Conservation (phyloP, 805 yeast species). For the Wickerhamomyces xylosicus region DNA sequence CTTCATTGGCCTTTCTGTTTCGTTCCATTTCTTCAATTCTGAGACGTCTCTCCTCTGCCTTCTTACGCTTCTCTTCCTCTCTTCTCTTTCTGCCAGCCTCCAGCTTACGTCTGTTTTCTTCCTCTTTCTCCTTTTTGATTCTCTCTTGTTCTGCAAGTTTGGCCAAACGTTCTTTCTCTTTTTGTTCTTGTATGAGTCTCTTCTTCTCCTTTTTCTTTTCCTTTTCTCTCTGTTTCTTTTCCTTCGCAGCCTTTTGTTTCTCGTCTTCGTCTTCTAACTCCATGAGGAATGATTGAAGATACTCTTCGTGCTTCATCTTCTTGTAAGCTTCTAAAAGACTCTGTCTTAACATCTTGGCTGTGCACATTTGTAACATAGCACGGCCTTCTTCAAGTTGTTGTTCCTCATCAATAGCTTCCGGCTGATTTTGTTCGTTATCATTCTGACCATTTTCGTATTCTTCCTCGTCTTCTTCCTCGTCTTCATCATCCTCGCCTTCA, state of each 20-base stretch:
- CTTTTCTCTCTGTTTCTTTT: slow-evolving; percentile 42
- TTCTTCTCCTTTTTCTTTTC: slow-evolving; percentile 69
- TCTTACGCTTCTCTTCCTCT: slow-evolving; percentile 28
- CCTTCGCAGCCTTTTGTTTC: slow-evolving; percentile 54
- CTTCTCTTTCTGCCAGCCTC: slow-evolving; percentile 30
- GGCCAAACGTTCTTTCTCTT: slow-evolving; percentile 41
- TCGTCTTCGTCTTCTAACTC: slow-evolving; percentile 64
- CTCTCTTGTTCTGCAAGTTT: slow-evolving; percentile 32
- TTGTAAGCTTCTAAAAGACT: slow-evolving; percentile 68
- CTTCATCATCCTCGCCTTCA: slow-evolving; percentile 10
- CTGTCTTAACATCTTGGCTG: slow-evolving; percentile 67
- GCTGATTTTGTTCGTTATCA: slow-evolving; percentile 26
- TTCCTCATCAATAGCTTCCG: slow-evolving; percentile 40
- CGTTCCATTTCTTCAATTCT: slow-evolving; percentile 27
- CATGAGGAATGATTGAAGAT: slow-evolving; percentile 47
- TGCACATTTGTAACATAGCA: slow-evolving; percentile 67
- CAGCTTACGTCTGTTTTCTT: slow-evolving; percentile 30
- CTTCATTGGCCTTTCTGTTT: slow-evolving; percentile 21
- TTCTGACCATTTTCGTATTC: slow-evolving; percentile 22
- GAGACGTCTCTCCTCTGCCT: slow-evolving; percentile 28
- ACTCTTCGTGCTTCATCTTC: slow-evolving; percentile 71
- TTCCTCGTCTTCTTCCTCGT: slow-evolving; percentile 5
- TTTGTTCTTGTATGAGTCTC: slow-evolving; percentile 42
- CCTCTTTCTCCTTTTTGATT: slow-evolving; percentile 24
- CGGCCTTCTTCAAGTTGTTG: slow-evolving; percentile 71